Percentiles rank a stretch among this genome's conserved stretches.
These are phyloP conservation scores for Xerocomus amazonicus DNA, from an alignment of 1,284 basidiomycete genomes.

Conservation along the genomic window DNA sequence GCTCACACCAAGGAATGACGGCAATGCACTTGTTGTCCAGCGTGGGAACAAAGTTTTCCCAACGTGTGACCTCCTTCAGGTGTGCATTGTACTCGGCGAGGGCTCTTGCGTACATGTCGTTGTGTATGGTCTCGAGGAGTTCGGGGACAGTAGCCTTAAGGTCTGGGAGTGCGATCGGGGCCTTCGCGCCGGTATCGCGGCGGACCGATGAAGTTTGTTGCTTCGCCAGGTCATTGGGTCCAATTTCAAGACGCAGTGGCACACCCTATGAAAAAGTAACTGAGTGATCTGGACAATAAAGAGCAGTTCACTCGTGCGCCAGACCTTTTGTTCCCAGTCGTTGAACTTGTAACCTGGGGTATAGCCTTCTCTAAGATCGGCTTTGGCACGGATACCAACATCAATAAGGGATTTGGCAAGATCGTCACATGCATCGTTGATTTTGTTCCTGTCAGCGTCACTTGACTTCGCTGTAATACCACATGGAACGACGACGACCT, in stretches of 20 bases:
- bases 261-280: slow-evolving; percentile 65
- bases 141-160: slow-evolving; percentile 57
- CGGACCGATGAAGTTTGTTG: slow-evolving; percentile 83
- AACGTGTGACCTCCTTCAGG: slow-evolving; percentile 74
- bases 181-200: slow-evolving; percentile 83
- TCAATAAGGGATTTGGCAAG: slow-evolving; percentile 70
- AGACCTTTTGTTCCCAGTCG: slow-evolving; percentile 96
- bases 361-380: slow-evolving; percentile 92
- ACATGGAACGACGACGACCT: slow-evolving; percentile 91
- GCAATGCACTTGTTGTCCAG: slow-evolving; percentile 88
- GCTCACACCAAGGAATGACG: slow-evolving; percentile 97
- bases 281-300: neutral
- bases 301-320: neutral
- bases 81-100: slow-evolving; percentile 73
- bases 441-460: slow-evolving; percentile 66
- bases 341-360: slow-evolving; percentile 99
- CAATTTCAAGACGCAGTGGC: slow-evolving; percentile 94
- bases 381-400: slow-evolving; percentile 80
- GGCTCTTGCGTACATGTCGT: slow-evolving; percentile 84
- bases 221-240: slow-evolving; percentile 89
- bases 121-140: slow-evolving; percentile 85
- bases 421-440: slow-evolving; percentile 78
- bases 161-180: slow-evolving; percentile 65
- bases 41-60: slow-evolving; percentile 90
- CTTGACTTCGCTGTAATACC: slow-evolving; percentile 83